Percentiles rank a stretch among this genome's conserved stretches.
phyloP scores from a whole-genome alignment of 306 rosid genomes.

The Crotalaria pallida region DNA sequence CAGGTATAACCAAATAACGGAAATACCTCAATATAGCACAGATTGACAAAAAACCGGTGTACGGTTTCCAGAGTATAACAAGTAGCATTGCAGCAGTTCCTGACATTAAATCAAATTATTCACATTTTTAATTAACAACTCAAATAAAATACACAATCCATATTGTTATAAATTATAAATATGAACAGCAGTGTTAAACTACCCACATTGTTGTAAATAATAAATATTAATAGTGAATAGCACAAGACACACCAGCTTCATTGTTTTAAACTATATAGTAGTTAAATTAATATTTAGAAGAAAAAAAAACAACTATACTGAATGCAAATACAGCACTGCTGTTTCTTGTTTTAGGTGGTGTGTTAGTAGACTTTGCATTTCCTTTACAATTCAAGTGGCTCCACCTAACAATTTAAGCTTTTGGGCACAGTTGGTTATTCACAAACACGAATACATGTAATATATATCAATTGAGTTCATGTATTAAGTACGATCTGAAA shows the following conservation, averaged over 20 bases:
- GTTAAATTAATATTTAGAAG: too few species aligned
- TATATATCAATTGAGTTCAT: conserved; percentile 6
- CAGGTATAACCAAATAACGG: conserved; percentile 2
- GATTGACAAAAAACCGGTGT: conserved; percentile 65
- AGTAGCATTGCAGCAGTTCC: conserved; percentile 98
- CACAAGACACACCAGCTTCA: background rate
- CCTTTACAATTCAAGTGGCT: background rate
- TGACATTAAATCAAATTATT: conserved; percentile 32
- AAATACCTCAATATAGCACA: conserved; percentile 67
- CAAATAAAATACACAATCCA: background rate
- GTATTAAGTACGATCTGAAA: background rate
- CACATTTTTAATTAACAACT: conserved; percentile 2
- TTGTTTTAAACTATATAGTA: too few species aligned
- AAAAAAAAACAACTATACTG: background rate
- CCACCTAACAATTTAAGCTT: background rate
- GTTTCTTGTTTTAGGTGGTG: background rate
- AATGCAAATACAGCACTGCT: background rate
- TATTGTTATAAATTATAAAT: background rate
- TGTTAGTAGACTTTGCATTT: too few species aligned
- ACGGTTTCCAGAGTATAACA: conserved; percentile 87
- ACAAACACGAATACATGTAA: background rate
- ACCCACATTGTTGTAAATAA: background rate
- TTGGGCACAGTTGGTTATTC: conserved; percentile 7
- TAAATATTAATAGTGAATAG: too few species aligned
- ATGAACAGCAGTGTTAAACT: background rate